A percentile compares a stretch with the other conserved stretches of the same genome.
phyloP scores from a whole-genome alignment of 1,139 yeast species.

The Saccharomyces hybrid region DNA sequence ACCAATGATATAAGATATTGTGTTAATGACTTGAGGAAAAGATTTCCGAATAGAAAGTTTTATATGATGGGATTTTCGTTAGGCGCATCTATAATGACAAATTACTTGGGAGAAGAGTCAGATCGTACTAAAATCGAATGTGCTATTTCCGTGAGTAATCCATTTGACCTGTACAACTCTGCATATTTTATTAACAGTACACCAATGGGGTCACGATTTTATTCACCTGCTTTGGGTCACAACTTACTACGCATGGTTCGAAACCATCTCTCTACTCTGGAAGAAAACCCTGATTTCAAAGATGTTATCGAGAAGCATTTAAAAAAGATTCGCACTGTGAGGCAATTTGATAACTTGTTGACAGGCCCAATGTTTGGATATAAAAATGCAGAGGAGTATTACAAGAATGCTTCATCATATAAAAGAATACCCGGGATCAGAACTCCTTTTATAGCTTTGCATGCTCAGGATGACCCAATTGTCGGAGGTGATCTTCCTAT shows the following conservation, averaged over 20 bases:
- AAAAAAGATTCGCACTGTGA: constrained; percentile 25
- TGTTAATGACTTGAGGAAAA: constrained; percentile 38
- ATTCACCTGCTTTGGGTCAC: constrained; percentile 48
- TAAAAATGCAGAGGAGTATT: constrained; percentile 46
- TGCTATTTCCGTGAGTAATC: constrained; percentile 44
- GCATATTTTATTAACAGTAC: constrained; percentile 38
- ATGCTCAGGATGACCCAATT: constrained; percentile 51
- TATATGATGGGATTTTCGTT: constrained; percentile 49
- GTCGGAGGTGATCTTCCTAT: constrained; percentile 47
- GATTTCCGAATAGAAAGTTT: constrained; percentile 45
- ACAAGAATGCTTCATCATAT: constrained; percentile 45
- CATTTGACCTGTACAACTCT: constrained; percentile 44
- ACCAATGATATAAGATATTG: constrained; percentile 53
- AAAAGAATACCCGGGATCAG: constrained; percentile 43
- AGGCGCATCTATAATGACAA: constrained; percentile 50
- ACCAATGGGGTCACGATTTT: constrained; percentile 40
- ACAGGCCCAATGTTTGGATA: constrained; percentile 51
- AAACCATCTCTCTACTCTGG: constrained; percentile 37
- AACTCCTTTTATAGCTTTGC: constrained; percentile 45
- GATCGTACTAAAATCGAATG: constrained; percentile 38
- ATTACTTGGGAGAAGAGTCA: constrained; percentile 49
- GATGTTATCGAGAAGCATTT: constrained; percentile 12
- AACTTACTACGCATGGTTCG: constrained; percentile 40
- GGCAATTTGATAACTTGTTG: constrained; percentile 45
- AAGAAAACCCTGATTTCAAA: constrained; percentile 22